Percentiles rank a stretch among this genome's conserved stretches.
Evolutionary conservation across 2,329 filamentous ascomycete genomes (phyloP).

Genomic region (Grosmannia clavigera): DNA sequence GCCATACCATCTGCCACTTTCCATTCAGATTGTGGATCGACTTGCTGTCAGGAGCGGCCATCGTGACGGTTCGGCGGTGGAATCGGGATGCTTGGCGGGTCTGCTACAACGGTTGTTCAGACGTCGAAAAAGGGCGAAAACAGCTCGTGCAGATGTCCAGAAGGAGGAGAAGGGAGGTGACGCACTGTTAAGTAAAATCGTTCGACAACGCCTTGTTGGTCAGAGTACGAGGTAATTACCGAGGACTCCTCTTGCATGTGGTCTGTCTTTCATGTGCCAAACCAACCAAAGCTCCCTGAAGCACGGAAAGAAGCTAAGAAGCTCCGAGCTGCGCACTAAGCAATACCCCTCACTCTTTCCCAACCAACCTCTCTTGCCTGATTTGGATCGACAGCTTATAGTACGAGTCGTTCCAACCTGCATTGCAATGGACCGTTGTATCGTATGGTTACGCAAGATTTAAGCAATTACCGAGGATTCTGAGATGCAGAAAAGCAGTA

Average conservation of each 20-base stretch:
- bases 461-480: too few relatives aligned
- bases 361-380: background rate
- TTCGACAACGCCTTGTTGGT: background rate
- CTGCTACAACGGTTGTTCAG: too few relatives aligned
- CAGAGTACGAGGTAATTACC: background rate
- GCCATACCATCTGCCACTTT: conserved; percentile 54
- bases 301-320: background rate
- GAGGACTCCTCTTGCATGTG: background rate
- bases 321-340: background rate
- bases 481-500: too few relatives aligned
- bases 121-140: background rate
- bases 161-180: background rate
- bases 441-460: too few relatives aligned
- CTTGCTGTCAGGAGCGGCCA: conserved; percentile 60
- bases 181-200: background rate
- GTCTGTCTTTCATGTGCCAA: too few relatives aligned
- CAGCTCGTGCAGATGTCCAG: too few relatives aligned
- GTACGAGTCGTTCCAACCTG: too few relatives aligned
- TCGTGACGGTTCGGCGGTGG: conserved; percentile 23
- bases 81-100: background rate
- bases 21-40: conserved; percentile 57
- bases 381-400: background rate
- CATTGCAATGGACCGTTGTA: too few relatives aligned
- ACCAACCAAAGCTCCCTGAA: too few relatives aligned
- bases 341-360: background rate